A percentile compares a stretch with the other conserved stretches of the same genome.
Evolutionary conservation across 2,329 filamentous ascomycete genomes (phyloP).

Genomic region (Aspergillus carbonarius): DNA sequence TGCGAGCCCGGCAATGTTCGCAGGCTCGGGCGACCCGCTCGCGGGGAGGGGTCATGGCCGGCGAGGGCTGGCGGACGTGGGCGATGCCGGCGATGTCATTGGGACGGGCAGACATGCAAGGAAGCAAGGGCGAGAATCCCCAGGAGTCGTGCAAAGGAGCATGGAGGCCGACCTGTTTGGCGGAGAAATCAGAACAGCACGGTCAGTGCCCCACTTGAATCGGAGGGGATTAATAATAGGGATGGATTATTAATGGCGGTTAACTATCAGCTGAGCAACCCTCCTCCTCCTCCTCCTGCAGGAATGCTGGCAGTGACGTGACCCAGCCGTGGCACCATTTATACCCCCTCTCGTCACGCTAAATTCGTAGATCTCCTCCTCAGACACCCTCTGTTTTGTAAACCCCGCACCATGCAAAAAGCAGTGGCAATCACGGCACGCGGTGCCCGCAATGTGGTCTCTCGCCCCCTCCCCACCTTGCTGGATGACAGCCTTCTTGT

Average conservation of each 20-base stretch:
- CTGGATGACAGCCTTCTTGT: background rate
- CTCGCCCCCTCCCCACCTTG: background rate
- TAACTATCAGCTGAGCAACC: too few species aligned
- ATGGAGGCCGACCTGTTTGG: background rate
- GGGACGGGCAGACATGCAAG: background rate
- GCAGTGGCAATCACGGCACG: background rate
- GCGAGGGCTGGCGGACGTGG: background rate
- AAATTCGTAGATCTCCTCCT: background rate
- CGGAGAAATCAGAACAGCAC: background rate
- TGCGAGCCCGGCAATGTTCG: conserved; percentile 15
- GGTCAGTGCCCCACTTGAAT: too few species aligned
- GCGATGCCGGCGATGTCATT: background rate
- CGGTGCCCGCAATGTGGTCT: background rate
- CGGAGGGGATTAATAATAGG: too few species aligned
- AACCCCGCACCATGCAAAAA: background rate
- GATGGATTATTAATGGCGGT: too few species aligned
- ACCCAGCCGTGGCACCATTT: background rate
- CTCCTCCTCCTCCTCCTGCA: too few species aligned
- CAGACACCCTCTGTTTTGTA: too few species aligned
- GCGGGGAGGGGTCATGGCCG: background rate
- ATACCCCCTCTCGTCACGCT: background rate
- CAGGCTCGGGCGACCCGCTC: conserved; percentile 15
- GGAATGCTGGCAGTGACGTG: background rate
- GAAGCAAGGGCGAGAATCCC: background rate
- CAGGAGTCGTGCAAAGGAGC: background rate